Percentiles rank a stretch among this genome's conserved stretches.
These are phyloP conservation scores for Fusarium heterosporum DNA, from an alignment of 2,329 filamentous ascomycete species.

Conservation along the genomic window DNA sequence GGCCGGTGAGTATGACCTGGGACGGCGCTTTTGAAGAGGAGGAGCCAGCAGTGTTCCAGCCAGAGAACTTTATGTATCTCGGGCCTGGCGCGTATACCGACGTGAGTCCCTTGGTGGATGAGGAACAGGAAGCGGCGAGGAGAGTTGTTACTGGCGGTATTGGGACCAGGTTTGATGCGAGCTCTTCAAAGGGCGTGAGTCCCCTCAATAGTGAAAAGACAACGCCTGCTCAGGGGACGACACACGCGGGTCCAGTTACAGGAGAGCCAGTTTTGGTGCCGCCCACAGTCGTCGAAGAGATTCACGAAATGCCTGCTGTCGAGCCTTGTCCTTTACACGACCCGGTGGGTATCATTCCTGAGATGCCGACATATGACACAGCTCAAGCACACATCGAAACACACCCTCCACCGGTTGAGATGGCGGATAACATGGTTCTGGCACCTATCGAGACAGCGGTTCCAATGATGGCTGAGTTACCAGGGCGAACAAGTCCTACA, in stretches of 20 bases:
- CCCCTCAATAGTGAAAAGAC: slow-evolving; percentile 47
- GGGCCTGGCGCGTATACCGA: slow-evolving; percentile 61
- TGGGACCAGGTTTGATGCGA: slow-evolving; percentile 30
- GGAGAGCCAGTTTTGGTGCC: slow-evolving; percentile 34
- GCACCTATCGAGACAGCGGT: slow-evolving; percentile 52
- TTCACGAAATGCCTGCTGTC: slow-evolving; percentile 50
- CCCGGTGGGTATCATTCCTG: slow-evolving; percentile 60
- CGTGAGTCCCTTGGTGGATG: slow-evolving; percentile 57
- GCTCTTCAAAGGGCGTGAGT: slow-evolving; percentile 45
- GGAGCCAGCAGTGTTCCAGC: slow-evolving; percentile 59
- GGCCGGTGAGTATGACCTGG: slow-evolving; percentile 51
- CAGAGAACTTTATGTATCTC: slow-evolving; percentile 65
- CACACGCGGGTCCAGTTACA: slow-evolving; percentile 12
- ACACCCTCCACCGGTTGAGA: slow-evolving; percentile 60
- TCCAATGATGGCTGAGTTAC: slow-evolving; percentile 54
- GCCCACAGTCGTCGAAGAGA: slow-evolving; percentile 44
- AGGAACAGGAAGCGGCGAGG: slow-evolving; percentile 53
- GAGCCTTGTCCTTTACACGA: slow-evolving; percentile 47
- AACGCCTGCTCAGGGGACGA: slow-evolving; percentile 47
- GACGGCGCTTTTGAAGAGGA: slow-evolving; percentile 48
- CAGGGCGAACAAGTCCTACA: slow-evolving; percentile 50
- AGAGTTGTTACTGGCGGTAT: slow-evolving; percentile 45
- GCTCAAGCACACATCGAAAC: slow-evolving; percentile 55
- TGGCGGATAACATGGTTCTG: slow-evolving; percentile 55
- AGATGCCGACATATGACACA: slow-evolving; percentile 61